A percentile compares a stretch with the other conserved stretches of the same genome.
Conservation (phyloP, 345 rosid genomes). For the Salix arbutifolia region DNA sequence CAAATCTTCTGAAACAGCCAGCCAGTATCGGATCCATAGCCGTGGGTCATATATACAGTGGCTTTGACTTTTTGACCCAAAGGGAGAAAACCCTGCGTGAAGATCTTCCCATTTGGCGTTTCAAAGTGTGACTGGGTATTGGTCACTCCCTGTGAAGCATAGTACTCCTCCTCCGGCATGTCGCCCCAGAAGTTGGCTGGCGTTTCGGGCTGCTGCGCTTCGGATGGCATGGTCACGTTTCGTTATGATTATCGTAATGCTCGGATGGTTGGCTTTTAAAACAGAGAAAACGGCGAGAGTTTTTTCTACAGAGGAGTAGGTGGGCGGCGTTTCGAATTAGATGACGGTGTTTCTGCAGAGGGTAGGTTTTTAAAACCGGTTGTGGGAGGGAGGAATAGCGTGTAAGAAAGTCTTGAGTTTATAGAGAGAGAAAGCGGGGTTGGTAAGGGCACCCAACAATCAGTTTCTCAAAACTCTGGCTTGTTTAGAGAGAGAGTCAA, state of each 20-base stretch:
- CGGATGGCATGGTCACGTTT: slow-evolving; percentile 1
- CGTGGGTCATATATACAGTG: slow-evolving; percentile 78
- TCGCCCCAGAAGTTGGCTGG: slow-evolving; percentile 77
- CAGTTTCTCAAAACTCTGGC: too few relatives aligned
- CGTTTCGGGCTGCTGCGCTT: slow-evolving; percentile 20
- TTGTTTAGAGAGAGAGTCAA: too few relatives aligned
- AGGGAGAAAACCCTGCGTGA: slow-evolving; percentile 77
- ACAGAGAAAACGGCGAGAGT: not conserved
- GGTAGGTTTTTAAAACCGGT: not conserved
- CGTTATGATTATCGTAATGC: not conserved
- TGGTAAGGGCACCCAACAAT: too few relatives aligned
- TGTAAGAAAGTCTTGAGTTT: too few relatives aligned
- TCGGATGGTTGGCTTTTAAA: not conserved
- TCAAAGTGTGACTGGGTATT: slow-evolving; percentile 76
- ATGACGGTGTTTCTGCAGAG: not conserved
- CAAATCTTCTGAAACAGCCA: slow-evolving; percentile 95
- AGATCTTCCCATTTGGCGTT: slow-evolving; percentile 76
- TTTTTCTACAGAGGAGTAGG: not conserved
- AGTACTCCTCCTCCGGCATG: slow-evolving; percentile 86
- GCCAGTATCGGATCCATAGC: slow-evolving; percentile 89
- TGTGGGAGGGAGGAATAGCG: too few relatives aligned
- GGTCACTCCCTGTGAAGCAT: slow-evolving; percentile 74
- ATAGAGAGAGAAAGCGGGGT: too few relatives aligned
- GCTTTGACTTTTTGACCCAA: slow-evolving; percentile 67
- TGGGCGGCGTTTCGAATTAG: not conserved